These are phyloP conservation scores for Radiomyces spectabilis DNA, from an alignment of 192 early-diverging fungal genomes.

Conservation along the genomic window DNA sequence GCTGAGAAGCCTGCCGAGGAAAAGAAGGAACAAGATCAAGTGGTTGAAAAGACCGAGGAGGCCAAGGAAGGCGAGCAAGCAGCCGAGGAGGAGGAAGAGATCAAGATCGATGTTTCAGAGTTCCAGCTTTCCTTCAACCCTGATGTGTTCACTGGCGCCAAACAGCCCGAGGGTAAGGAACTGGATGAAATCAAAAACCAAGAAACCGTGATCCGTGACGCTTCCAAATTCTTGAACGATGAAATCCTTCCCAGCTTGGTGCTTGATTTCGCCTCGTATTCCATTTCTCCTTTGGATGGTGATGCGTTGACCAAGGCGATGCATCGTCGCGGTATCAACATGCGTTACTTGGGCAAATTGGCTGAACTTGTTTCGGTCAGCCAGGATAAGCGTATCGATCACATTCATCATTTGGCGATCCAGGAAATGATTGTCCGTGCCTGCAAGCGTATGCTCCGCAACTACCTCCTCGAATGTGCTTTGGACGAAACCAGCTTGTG, in stretches of 20 bases:
- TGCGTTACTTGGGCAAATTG: slow-evolving; percentile 88
- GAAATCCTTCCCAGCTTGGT: slow-evolving; percentile 59
- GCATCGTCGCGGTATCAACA: slow-evolving; percentile 95
- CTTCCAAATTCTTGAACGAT: slow-evolving; percentile 70
- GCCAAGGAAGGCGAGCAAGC: slow-evolving; percentile 21
- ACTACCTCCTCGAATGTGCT: slow-evolving; percentile 50
- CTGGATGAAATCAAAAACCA: slow-evolving; percentile 30
- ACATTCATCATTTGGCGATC: slow-evolving; percentile 57
- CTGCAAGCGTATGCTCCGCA: slow-evolving; percentile 77
- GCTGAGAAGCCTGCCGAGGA: slow-evolving; percentile 5
- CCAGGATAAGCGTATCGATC: slow-evolving; percentile 43
- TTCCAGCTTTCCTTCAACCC: slow-evolving; percentile 51
- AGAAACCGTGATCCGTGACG: slow-evolving; percentile 60
- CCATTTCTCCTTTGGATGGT: slow-evolving; percentile 72
- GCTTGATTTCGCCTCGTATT: slow-evolving; percentile 58
- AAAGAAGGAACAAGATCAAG: neutral
- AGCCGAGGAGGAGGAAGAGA: slow-evolving; percentile 22
- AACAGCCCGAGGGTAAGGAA: slow-evolving; percentile 25
- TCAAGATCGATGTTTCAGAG: slow-evolving; percentile 25
- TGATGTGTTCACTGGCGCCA: slow-evolving; percentile 52
- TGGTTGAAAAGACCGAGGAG: slow-evolving; percentile 9
- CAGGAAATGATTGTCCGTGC: slow-evolving; percentile 89
- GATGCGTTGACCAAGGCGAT: slow-evolving; percentile 68
- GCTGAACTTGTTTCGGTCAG: slow-evolving; percentile 54
- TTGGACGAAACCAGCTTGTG: slow-evolving; percentile 48